Evolutionary conservation across 139 green algal genomes (phyloP).

Genomic region (Pleodorina starrii): DNA sequence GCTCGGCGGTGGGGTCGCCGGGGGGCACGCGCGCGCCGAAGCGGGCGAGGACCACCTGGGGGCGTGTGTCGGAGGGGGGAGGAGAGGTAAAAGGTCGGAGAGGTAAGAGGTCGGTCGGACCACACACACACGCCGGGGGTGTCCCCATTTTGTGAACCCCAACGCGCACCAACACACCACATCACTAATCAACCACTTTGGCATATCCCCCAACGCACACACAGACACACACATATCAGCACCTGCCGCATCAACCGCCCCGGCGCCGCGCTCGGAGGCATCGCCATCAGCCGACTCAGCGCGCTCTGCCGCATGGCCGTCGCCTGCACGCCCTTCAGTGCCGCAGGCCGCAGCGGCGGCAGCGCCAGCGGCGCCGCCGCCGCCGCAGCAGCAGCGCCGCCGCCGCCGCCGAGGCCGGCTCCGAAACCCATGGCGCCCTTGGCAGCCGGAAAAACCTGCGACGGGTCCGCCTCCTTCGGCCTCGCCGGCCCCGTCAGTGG

Average conservation of each 20-base stretch:
- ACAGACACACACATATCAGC: too few species aligned
- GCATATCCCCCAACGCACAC: too few species aligned
- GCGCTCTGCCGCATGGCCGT: conserved; percentile 61
- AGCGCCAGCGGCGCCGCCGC: not conserved
- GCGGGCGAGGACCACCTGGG: conserved; percentile 63
- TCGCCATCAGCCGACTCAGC: conserved; percentile 68
- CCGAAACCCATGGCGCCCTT: too few species aligned
- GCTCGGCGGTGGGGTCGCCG: conserved; percentile 48
- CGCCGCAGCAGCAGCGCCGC: not conserved
- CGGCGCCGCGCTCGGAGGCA: conserved; percentile 32
- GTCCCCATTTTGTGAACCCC: too few species aligned
- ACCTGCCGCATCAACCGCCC: conserved; percentile 36
- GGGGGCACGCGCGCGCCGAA: conserved; percentile 49
- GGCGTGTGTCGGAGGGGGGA: too few species aligned
- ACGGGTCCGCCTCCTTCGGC: not conserved
- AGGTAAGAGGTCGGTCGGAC: too few species aligned
- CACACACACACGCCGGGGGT: too few species aligned
- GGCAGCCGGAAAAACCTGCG: not conserved
- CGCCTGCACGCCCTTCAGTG: conserved; percentile 50
- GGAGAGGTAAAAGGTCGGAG: too few species aligned
- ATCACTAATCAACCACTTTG: too few species aligned
- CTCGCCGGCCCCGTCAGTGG: not conserved
- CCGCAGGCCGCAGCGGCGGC: conserved; percentile 31
- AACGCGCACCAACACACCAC: too few species aligned
- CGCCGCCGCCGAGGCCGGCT: too few species aligned